A percentile compares a stretch with the other conserved stretches of the same genome.
Conservation (phyloP, 192 early-diverging fungal genomes). For the Gryganskiella cystojenkinii region DNA sequence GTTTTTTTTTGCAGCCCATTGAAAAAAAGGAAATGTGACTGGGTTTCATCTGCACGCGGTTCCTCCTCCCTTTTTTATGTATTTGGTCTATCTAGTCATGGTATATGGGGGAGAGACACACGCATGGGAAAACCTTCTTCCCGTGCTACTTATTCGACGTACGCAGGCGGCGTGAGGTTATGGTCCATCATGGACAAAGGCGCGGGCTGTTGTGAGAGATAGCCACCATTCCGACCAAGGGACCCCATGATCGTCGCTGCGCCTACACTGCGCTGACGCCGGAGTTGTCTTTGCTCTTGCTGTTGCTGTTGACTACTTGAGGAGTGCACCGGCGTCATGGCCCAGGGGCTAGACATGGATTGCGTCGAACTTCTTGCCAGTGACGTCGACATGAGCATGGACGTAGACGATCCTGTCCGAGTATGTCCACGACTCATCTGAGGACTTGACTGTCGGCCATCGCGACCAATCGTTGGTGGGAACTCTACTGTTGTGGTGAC, state of each 20-base stretch:
- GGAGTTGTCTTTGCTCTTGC: conserved; percentile 4
- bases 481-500: neutral
- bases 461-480: neutral
- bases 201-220: conserved; percentile 35
- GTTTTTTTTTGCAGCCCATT: no score
- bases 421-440: conserved; percentile 10
- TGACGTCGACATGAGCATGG: conserved; percentile 26
- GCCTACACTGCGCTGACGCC: conserved; percentile 29
- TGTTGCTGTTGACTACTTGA: conserved; percentile 8
- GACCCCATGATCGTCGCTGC: conserved; percentile 42
- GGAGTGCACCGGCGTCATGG: neutral
- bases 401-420: conserved; percentile 9
- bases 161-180: conserved; percentile 26
- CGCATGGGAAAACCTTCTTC: no score
- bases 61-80: no score
- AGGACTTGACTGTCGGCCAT: conserved; percentile 19
- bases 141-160: conserved; percentile 12
- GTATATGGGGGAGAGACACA: no score
- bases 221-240: conserved; percentile 37
- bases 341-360: conserved; percentile 1
- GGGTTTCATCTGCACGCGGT: no score
- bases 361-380: conserved; percentile 16
- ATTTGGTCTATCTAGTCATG: no score
- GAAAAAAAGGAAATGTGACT: no score
- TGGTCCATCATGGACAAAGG: conserved; percentile 12